Base-by-base conservation (phyloP, 768 basidiomycete species). In the Hygrophorus russula region DNA sequence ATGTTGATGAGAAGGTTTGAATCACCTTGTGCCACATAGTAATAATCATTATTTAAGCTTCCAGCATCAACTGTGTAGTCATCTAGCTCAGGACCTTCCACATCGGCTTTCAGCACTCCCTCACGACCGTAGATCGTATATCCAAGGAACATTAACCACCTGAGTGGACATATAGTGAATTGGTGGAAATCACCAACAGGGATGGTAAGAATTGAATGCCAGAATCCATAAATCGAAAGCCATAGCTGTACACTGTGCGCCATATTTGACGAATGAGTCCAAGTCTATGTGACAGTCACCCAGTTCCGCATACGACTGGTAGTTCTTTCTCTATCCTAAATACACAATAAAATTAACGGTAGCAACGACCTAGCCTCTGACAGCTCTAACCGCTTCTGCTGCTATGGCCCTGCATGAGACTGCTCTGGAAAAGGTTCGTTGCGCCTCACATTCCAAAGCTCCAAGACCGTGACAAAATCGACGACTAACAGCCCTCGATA, bases 401-500 rank as follows among this genome's bases (percentile, higher is more conserved):
- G 52, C 55, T 2, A 41, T 53, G n/a, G 19, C 4, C n/a, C 18
- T 34, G 5, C 35, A 33, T 9, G 32, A 44, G 29, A 11, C 20
- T 3, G 14, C 11, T 17, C 35, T 36, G 20, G 42, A 36, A 14
- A 8, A 14, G 6, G 18, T 17, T n/a, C 10, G 6, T 34, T 11
- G n/a, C n/a, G n/a, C n/a, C n/a, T n/a, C n/a, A n/a, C n/a, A n/a
- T 36, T 36, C 13, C 9, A 24, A 9, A 6, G 3, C 20, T 35
- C 12, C 13, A 5, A 5, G 18, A 31, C 18, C 12, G 5, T 10
- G 32, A 13, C 4, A 41, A n/a, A n/a, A 13, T 12, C 36, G 1
- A 18, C 24, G 24, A 7, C 24, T 7, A 27, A n/a, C 58, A 97
- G 92, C 76, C 84, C 41, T 76, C 90, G 19, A 87, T 97, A 64